A percentile compares a stretch with the other conserved stretches of the same genome.
These are phyloP conservation scores for Bocquillonia castaneifolia DNA, from an alignment of 441 rosid genomes.

Conservation along the genomic window DNA sequence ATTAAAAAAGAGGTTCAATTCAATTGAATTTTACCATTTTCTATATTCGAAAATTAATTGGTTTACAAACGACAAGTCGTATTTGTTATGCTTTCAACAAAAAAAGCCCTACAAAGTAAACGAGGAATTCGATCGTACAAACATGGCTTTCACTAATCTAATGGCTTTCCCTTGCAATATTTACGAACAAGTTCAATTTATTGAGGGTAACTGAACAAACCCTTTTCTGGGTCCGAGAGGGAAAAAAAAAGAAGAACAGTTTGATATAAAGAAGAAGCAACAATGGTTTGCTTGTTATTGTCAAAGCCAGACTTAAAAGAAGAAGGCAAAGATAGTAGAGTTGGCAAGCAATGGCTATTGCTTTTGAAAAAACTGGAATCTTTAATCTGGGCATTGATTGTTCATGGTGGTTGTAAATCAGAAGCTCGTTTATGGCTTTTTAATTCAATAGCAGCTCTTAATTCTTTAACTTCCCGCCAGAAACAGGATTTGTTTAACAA, in stretches of 20 bases:
- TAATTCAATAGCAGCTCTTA: conserved; percentile 40
- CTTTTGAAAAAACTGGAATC: conserved; percentile 48
- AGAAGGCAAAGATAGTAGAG: conserved; percentile 24
- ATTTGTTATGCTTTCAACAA: no score
- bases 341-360: conserved; percentile 33
- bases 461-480: conserved; percentile 37
- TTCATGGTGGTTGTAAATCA: conserved; percentile 45
- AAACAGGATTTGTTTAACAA: conserved; percentile 51
- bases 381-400: conserved; percentile 51
- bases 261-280: not conserved
- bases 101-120: no score
- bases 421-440: conserved; percentile 87
- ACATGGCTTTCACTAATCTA: no score
- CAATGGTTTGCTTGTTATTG: conserved; percentile 52
- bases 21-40: no score
- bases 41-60: no score
- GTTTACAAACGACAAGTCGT: no score
- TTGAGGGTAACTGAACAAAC: not conserved
- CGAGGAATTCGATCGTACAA: no score
- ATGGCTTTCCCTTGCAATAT: no score
- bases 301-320: conserved; percentile 38
- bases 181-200: no score
- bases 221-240: not conserved
- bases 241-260: not conserved
- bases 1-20: no score